Percentiles rank a stretch among this genome's conserved stretches.
Conservation (phyloP, 305 asterid species). For the Fraxinus xanthoxyloides region DNA sequence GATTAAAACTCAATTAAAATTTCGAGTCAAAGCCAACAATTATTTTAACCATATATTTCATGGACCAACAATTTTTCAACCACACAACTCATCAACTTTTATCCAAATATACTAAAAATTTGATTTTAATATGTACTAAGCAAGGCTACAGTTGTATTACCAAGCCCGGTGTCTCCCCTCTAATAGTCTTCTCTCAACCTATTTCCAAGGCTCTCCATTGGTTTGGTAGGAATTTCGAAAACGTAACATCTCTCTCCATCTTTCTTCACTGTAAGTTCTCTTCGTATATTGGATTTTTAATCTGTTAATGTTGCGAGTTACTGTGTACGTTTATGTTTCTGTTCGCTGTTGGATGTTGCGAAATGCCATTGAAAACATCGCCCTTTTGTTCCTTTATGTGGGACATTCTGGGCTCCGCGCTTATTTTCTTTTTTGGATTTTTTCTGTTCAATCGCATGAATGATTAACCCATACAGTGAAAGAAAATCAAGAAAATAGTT, state of each 20-base stretch:
- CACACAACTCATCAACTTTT: too few species aligned
- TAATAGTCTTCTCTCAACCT: too few species aligned
- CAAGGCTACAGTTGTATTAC: not conserved
- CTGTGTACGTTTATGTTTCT: not conserved
- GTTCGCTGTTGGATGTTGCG: conserved; percentile 25
- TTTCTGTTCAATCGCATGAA: conserved; percentile 17
- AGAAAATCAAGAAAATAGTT: not conserved
- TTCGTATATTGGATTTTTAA: conserved; percentile 8
- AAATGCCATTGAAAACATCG: conserved; percentile 25
- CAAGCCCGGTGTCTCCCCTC: too few species aligned
- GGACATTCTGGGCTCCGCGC: conserved; percentile 12
- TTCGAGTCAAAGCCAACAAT: too few species aligned
- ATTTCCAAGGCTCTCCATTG: too few species aligned
- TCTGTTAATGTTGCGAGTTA: conserved; percentile 16
- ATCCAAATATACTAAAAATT: too few species aligned
- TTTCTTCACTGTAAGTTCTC: conserved; percentile 9
- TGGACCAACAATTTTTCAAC: too few species aligned
- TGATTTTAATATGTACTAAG: too few species aligned
- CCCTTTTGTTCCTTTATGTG: conserved; percentile 4
- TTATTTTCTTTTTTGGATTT: conserved; percentile 29
- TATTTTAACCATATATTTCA: too few species aligned
- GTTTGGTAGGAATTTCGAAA: conserved; percentile 29
- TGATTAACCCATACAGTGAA: not conserved
- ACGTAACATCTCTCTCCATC: conserved; percentile 25
- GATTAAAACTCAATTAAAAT: too few species aligned